These are phyloP conservation scores for Pistacia vera DNA, from an alignment of 345 rosid species.

Conservation along the genomic window DNA sequence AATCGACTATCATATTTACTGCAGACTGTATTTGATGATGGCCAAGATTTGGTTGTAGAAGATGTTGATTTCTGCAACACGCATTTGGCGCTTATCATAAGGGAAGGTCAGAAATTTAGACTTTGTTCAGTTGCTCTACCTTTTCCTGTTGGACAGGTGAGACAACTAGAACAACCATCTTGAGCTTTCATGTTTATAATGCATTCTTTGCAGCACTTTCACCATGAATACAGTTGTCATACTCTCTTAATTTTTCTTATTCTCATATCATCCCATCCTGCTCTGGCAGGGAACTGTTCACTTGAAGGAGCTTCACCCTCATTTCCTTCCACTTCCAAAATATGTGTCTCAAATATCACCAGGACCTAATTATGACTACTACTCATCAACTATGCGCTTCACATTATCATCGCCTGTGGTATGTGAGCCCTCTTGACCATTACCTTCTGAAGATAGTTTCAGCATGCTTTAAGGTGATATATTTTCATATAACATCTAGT, in stretches of 20 bases:
- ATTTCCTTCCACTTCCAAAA: constrained; percentile 83
- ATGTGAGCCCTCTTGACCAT: constrained; percentile 23
- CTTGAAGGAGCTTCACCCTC: constrained; percentile 68
- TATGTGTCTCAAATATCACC: constrained; percentile 72
- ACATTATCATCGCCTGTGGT: constrained; percentile 93
- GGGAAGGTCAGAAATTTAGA: constrained; percentile 54
- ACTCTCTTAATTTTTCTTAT: constrained; percentile 14
- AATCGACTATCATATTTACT: constrained; percentile 14
- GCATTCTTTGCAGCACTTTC: background rate
- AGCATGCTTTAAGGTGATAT: background rate
- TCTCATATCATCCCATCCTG: constrained; percentile 16
- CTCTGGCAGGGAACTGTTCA: constrained; percentile 47
- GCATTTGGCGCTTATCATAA: constrained; percentile 60
- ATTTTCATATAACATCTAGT: background rate
- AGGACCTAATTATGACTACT: constrained; percentile 86
- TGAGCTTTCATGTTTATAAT: background rate
- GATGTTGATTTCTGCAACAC: constrained; percentile 92
- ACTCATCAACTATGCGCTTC: constrained; percentile 80
- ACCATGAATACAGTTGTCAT: background rate
- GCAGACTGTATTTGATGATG: constrained; percentile 66
- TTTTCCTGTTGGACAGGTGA: constrained; percentile 59
- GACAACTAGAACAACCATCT: constrained; percentile 12
- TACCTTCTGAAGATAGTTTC: constrained; percentile 11
- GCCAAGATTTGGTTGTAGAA: constrained; percentile 57
- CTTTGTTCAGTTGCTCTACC: constrained; percentile 83